phyloP scores from a whole-genome alignment of 2,329 filamentous ascomycete genomes.

The Talaromyces sp. region DNA sequence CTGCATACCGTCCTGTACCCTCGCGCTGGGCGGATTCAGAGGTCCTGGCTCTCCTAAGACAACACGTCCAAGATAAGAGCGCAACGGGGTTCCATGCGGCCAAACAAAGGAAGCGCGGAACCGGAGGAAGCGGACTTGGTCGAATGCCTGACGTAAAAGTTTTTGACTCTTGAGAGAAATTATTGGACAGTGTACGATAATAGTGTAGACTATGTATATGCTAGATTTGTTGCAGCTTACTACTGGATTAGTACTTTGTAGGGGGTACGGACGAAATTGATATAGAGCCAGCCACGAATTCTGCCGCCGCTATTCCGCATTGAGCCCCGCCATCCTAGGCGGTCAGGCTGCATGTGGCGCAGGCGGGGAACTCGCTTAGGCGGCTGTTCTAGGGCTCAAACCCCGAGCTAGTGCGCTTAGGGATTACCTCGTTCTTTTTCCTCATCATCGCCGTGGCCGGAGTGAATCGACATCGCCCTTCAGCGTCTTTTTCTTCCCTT shows the following conservation, averaged over 20 bases:
- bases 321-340: neutral
- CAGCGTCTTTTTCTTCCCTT: conserved; percentile 21
- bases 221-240: neutral
- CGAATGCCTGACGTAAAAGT: conserved; percentile 44
- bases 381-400: conserved; percentile 15
- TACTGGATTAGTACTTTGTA: too few relatives aligned
- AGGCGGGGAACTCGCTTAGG: conserved; percentile 12
- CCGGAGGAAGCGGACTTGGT: conserved; percentile 37
- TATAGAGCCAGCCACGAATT: neutral
- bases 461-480: conserved; percentile 35
- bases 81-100: conserved; percentile 41
- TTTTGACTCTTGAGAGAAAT: conserved; percentile 23
- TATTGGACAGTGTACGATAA: neutral
- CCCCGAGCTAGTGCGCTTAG: conserved; percentile 31
- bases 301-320: neutral
- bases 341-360: neutral
- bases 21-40: conserved; percentile 77
- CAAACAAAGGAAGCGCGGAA: conserved; percentile 30
- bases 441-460: conserved; percentile 24
- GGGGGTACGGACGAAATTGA: too few relatives aligned
- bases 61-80: conserved; percentile 70
- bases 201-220: neutral
- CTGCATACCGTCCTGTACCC: conserved; percentile 87
- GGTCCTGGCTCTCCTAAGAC: conserved; percentile 67
- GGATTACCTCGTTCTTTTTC: conserved; percentile 30